Conservation (phyloP, 805 yeast genomes). For the Hanseniaspora jakobsenii region DNA sequence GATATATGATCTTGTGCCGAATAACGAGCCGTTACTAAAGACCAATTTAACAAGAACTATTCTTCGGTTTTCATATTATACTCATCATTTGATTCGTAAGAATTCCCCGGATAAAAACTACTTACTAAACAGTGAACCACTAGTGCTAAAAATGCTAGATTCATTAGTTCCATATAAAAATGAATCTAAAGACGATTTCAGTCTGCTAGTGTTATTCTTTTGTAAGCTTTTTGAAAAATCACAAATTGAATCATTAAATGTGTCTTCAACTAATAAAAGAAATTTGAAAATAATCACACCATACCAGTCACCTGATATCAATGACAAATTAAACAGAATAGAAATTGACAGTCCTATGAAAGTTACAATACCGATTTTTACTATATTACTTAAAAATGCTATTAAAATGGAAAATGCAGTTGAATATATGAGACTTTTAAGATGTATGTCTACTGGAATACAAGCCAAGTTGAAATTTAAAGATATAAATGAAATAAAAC, state of each 20-base stretch:
- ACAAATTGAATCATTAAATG: no score
- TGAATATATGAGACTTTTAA: neutral
- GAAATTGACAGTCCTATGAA: neutral
- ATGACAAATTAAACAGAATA: no score
- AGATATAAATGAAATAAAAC: neutral
- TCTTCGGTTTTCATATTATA: neutral
- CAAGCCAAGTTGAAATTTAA: neutral
- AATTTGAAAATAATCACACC: neutral
- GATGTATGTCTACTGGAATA: neutral
- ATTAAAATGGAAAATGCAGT: neutral
- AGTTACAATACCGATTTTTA: neutral
- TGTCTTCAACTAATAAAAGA: no score
- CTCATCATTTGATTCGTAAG: slow-evolving; percentile 16
- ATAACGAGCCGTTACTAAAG: neutral
- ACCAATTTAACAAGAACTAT: slow-evolving; percentile 2
- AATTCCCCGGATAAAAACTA: slow-evolving; percentile 26
- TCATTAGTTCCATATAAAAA: no score
- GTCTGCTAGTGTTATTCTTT: no score
- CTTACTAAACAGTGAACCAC: slow-evolving; percentile 21
- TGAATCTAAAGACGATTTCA: no score
- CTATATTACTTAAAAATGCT: neutral
- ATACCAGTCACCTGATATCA: no score
- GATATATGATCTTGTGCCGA: slow-evolving; percentile 9
- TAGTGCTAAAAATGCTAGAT: slow-evolving; percentile 19
- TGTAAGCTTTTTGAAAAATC: neutral